phyloP scores from a whole-genome alignment of 192 early-diverging fungal genomes.

The Rhizoclosmatium globosum region DNA sequence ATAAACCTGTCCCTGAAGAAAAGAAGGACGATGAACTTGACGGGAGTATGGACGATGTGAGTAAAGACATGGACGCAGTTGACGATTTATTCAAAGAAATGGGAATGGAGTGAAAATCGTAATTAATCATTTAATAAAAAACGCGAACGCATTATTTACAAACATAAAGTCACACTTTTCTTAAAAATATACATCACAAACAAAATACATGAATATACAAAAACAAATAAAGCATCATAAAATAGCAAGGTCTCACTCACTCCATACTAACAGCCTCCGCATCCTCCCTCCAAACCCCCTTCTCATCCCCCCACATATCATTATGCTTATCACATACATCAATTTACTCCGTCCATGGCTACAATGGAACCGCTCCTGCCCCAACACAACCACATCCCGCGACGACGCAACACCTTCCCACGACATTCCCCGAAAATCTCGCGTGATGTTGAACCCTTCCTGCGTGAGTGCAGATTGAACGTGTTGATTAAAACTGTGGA shows the following conservation, averaged over 20 bases:
- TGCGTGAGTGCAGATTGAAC: conserved; percentile 1
- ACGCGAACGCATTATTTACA: no score
- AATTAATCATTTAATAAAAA: no score
- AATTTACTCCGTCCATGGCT: conserved; percentile 12
- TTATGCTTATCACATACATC: conserved; percentile 9
- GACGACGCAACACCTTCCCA: conserved; percentile 8
- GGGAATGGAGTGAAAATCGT: conserved; percentile 6
- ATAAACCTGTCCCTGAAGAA: neutral
- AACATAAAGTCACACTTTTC: no score
- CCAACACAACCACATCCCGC: conserved; percentile 19
- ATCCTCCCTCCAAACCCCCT: conserved; percentile 28
- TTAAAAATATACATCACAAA: no score
- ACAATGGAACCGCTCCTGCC: conserved; percentile 17
- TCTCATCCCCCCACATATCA: conserved; percentile 13
- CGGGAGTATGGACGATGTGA: conserved; percentile 7
- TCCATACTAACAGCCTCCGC: neutral
- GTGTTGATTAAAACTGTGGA: conserved; percentile 2
- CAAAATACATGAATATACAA: no score
- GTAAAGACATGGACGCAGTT: conserved; percentile 20
- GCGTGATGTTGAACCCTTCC: conserved; percentile 9
- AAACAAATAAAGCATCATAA: no score
- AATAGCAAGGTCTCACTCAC: no score
- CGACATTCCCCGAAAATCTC: conserved; percentile 22
- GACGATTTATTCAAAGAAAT: conserved; percentile 30
- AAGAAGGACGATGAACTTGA: conserved; percentile 11